Conservation (phyloP, 2,329 filamentous ascomycete genomes). For the Orbilia ellipsospora region DNA sequence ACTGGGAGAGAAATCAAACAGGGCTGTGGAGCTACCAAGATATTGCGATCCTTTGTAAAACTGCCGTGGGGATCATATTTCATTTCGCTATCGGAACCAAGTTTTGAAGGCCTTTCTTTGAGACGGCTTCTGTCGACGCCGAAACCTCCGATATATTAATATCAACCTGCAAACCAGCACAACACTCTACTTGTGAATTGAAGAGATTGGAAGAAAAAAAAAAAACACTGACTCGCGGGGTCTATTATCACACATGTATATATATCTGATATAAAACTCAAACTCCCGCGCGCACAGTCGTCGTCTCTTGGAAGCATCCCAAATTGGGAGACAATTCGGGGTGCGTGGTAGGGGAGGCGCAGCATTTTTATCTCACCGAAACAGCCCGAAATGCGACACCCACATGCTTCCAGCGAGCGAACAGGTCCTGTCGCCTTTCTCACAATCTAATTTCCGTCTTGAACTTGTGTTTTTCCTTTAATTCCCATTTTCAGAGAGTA, state of each 20-base stretch:
- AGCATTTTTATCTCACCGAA: conserved; percentile 54
- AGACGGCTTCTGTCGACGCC: no score
- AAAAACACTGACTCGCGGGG: no score
- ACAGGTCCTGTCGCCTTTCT: neutral
- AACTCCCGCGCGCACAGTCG: conserved; percentile 39
- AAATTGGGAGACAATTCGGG: conserved; percentile 31
- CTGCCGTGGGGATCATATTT: conserved; percentile 24
- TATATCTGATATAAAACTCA: conserved; percentile 27
- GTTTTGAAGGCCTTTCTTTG: neutral
- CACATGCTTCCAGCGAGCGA: conserved; percentile 28
- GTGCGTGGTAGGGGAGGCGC: conserved; percentile 55
- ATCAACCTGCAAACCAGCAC: no score
- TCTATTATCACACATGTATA: no score
- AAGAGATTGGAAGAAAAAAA: no score
- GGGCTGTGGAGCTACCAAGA: conserved; percentile 2
- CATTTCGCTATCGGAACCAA: neutral
- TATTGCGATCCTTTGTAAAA: conserved; percentile 8
- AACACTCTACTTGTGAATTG: no score
- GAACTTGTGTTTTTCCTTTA: conserved; percentile 23
- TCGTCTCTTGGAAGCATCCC: neutral
- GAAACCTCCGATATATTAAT: no score
- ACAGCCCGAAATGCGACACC: conserved; percentile 55
- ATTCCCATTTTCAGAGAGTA: no score
- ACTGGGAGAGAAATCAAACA: conserved; percentile 8
- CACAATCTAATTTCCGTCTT: conserved; percentile 53